These are phyloP conservation scores for Tulasnella sp. DNA, from an alignment of 768 basidiomycete species.

Conservation along the genomic window DNA sequence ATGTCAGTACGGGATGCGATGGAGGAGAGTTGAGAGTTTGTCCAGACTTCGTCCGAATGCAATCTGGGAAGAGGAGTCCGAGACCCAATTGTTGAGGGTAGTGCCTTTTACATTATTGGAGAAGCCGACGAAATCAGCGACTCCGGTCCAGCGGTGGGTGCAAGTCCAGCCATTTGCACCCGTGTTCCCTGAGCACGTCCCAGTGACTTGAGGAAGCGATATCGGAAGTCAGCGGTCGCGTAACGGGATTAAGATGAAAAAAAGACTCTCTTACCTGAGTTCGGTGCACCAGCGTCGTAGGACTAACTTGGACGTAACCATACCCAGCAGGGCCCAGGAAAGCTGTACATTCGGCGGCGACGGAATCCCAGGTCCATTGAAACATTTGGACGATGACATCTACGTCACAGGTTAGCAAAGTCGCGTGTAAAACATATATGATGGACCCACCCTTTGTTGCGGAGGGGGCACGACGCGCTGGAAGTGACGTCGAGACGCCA, in stretches of 20 bases:
- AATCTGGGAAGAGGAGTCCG: conserved; percentile 9
- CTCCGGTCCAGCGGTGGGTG: conserved; percentile 22
- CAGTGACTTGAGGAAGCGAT: background rate
- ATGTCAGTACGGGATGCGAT: no score
- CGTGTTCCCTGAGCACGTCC: conserved; percentile 17
- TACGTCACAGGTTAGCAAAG: background rate
- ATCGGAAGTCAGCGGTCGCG: background rate
- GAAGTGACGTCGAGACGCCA: background rate
- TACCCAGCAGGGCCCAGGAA: conserved; percentile 24
- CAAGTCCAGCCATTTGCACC: conserved; percentile 21
- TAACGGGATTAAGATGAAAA: background rate
- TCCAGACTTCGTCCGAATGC: conserved; percentile 23
- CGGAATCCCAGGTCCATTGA: conserved; percentile 23
- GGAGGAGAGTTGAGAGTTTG: no score
- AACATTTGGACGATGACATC: conserved; percentile 22
- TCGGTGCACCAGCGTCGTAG: conserved; percentile 52
- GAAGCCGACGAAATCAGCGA: conserved; percentile 20
- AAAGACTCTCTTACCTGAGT: conserved; percentile 36
- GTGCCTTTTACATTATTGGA: conserved; percentile 17
- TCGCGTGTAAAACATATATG: background rate
- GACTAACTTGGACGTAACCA: conserved; percentile 23
- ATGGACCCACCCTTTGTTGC: background rate
- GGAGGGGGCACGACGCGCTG: background rate
- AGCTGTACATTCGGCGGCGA: conserved; percentile 19
- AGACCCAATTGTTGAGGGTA: conserved; percentile 15